Base-by-base conservation (phyloP, 2,329 filamentous ascomycete species). In the Alternaria angustiovoidea region DNA sequence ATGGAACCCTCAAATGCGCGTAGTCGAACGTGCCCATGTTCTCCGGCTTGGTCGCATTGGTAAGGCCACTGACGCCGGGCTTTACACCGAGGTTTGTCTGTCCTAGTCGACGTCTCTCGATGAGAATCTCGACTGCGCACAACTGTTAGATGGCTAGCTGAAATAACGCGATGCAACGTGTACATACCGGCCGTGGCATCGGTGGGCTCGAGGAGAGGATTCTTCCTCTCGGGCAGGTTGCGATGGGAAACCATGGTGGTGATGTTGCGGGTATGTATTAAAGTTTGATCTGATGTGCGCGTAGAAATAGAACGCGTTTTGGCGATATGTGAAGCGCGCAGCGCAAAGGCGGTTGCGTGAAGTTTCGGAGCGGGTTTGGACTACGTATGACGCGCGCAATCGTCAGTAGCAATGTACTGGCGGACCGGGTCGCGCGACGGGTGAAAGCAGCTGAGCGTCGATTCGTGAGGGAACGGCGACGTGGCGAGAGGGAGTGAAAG, bases 1-100 rank as follows among this genome's bases (percentile, higher is more conserved):
- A 83, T 14, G 95, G 94, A 62, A 94, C 94, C 74, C 94, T 91
- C 51, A 99, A 85, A 78, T 99, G 95, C 66, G 94, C 94, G 79
- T 99, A 99, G 80, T 98, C 95, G 77, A 99, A 97, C 47, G 90
- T 88, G 52, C 92, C 93, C 62, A 95, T 84, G 68, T 90, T 89
- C 67, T 90, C 85, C 47, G 88, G 84, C 76, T 92, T 92, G 57
- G 89, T 87, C 65, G 92, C 89, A 78, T 89, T 90, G 39, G 87
- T 86, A 9, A 87, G 87, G 61, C 87, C 88, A n/a, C 89, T 83
- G 69, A 91, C 88, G 34, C 89, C 88, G 72, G 93, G 89, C 82
- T 93, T 95, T 53, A 94, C 89, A 9, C 90, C 89, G 65, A 99
- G 86, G 80, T 96, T 91, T 24, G 95, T 99, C 81, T 97, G 94